phyloP scores from a whole-genome alignment of 2,329 filamentous ascomycete genomes.

The Apiospora kogelbergensis region DNA sequence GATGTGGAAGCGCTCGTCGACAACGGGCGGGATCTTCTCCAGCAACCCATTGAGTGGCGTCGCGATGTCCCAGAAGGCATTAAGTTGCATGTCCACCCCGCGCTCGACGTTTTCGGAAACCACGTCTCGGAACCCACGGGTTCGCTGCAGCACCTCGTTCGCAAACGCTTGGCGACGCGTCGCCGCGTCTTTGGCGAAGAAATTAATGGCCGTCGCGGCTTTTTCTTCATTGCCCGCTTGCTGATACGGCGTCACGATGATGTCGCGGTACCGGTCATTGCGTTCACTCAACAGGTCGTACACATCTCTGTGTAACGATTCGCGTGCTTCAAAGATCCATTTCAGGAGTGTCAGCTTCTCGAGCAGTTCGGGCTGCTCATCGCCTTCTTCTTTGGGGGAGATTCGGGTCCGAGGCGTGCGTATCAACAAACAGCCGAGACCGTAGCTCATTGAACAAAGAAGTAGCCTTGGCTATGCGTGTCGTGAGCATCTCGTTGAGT shows the following conservation, averaged over 20 bases:
- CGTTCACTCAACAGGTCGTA: constrained; percentile 84
- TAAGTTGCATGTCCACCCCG: constrained; percentile 88
- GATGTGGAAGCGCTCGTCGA: constrained; percentile 61
- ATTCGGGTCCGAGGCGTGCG: constrained; percentile 68
- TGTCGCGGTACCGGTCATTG: constrained; percentile 81
- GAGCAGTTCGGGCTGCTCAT: constrained; percentile 88
- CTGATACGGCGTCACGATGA: constrained; percentile 79
- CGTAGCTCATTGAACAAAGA: constrained; percentile 76
- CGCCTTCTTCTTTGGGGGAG: constrained; percentile 89
- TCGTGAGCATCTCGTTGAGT: constrained; percentile 75
- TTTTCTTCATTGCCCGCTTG: constrained; percentile 77
- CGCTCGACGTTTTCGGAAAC: constrained; percentile 83
- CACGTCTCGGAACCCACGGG: constrained; percentile 73
- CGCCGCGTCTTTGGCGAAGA: constrained; percentile 77
- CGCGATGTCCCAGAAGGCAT: constrained; percentile 97
- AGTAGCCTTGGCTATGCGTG: constrained; percentile 72
- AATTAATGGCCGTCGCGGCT: constrained; percentile 72
- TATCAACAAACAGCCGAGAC: constrained; percentile 70
- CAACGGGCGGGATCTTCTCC: constrained; percentile 69
- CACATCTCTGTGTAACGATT: constrained; percentile 79
- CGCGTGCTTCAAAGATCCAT: constrained; percentile 95
- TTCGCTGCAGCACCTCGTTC: constrained; percentile 69
- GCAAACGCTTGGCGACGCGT: constrained; percentile 72
- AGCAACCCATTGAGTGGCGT: constrained; percentile 76
- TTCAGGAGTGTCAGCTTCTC: constrained; percentile 94